Evolutionary conservation across 768 basidiomycete species (phyloP).

Genomic region (Trametes meyenii): DNA sequence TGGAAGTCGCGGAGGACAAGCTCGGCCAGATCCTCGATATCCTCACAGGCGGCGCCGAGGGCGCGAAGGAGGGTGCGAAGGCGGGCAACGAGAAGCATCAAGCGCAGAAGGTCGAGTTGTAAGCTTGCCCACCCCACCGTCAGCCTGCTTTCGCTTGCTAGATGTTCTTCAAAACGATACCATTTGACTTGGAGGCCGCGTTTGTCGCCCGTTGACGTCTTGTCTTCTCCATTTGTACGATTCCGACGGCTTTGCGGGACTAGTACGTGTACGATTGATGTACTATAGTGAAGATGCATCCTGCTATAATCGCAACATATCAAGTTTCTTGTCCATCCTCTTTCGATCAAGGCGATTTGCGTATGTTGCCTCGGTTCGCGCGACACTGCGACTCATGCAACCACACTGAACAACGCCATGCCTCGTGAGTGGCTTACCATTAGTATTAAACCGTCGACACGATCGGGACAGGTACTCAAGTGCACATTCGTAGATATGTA

Average conservation of each 20-base stretch:
- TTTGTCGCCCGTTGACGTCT: not conserved
- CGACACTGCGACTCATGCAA: too few relatives aligned
- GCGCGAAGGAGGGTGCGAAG: constrained; percentile 35
- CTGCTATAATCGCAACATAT: not conserved
- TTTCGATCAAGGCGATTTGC: too few relatives aligned
- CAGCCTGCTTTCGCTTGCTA: not conserved
- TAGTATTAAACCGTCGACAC: too few relatives aligned
- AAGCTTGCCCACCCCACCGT: not conserved
- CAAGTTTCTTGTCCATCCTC: not conserved
- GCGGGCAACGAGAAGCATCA: constrained; percentile 31
- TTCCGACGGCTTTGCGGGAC: not conserved
- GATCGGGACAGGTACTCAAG: not conserved
- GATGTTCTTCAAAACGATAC: not conserved
- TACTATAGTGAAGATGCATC: not conserved
- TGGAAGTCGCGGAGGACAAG: constrained; percentile 78
- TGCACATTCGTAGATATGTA: not conserved
- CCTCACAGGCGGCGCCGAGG: constrained; percentile 44
- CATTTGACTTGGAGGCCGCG: not conserved
- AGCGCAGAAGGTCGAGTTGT: constrained; percentile 23
- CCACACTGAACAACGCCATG: too few relatives aligned
- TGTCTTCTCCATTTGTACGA: not conserved
- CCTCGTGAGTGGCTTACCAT: too few relatives aligned
- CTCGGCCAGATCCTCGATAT: constrained; percentile 47
- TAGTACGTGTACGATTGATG: constrained; percentile 11
- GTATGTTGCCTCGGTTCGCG: too few relatives aligned